Base-by-base conservation (phyloP, 768 basidiomycete genomes). In the Tylopilus sp. region DNA sequence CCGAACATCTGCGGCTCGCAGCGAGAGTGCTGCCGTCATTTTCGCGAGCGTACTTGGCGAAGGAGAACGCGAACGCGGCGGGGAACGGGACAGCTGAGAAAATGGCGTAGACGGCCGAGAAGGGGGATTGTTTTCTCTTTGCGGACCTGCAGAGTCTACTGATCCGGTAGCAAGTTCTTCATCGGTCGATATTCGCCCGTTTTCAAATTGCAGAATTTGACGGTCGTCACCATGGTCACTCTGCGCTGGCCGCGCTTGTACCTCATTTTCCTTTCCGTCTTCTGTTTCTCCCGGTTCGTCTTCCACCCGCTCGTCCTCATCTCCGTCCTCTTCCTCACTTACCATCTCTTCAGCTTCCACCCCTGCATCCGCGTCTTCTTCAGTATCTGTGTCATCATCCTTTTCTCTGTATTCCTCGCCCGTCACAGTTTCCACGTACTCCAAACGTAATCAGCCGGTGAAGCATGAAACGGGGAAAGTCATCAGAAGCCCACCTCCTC, bases 381-480 rank as follows among this genome's bases (percentile, higher is more conserved):
- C 71, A 13, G 62, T 62, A 14, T 67, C 68, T 28, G 53, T 61
- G 16, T 63, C 49, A 13, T 64, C 66, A 30, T 64, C 66, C 41
- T 68, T 66, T 24, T 60, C 63, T 45, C 67, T 65, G 41, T 53
- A 50, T 53, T 69, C 71, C 53, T 72, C 72, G 53, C 69, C 72
- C 45, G 72, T 62, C 11, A 81, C 73, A 29, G 75, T 72, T 62
- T 86, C 80, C 81, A 87, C 85, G 61, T 89, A 91, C 87, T 90
- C 34, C 45, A 54, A 61, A 58, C 48, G 52, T 67, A 55, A 57
- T 62, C 49, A 58, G 46, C 58, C 55, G 58, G 52, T 50, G 52
- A 47, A 56, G n/a, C 29, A 53, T 47, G 57, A 30, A 53, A n/a
- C n/a, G 53, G 30, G 63, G 55, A 45, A 46, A 66, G 53, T 55